A percentile compares a stretch with the other conserved stretches of the same genome.
phyloP scores from a whole-genome alignment of 1,284 basidiomycete genomes.

The Ustilago sp. region DNA sequence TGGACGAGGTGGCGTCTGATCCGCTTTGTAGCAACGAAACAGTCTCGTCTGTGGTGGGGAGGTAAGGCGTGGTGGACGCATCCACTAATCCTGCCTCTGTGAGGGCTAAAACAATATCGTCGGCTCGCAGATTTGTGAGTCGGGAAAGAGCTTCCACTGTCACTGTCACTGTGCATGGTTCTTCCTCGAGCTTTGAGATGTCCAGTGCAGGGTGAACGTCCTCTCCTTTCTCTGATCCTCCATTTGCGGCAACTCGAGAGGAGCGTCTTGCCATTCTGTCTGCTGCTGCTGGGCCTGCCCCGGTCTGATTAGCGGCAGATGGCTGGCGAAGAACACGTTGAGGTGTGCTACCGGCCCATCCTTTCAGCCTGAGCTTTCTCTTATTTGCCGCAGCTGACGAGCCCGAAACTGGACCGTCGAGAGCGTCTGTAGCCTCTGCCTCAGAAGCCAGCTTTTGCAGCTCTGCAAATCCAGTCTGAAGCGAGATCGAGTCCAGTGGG shows the following conservation, averaged over 20 bases:
- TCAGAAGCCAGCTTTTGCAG: constrained; percentile 25
- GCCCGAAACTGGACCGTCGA: constrained; percentile 13
- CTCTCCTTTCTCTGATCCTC: not conserved
- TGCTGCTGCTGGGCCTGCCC: not conserved
- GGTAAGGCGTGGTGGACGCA: constrained; percentile 59
- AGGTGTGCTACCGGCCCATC: constrained; percentile 30
- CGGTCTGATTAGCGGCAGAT: not conserved
- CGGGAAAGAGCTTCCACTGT: constrained; percentile 75
- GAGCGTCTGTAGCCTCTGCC: constrained; percentile 19
- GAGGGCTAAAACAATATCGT: constrained; percentile 88
- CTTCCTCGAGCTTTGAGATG: constrained; percentile 10
- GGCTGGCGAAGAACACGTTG: constrained; percentile 1
- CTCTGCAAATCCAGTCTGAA: constrained; percentile 30
- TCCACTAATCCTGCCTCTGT: constrained; percentile 84
- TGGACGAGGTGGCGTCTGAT: not conserved
- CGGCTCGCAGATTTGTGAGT: constrained; percentile 83
- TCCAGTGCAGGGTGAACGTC: constrained; percentile 33
- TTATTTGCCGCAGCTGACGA: constrained; percentile 12
- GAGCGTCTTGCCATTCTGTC: constrained; percentile 22
- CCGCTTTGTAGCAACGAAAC: not conserved
- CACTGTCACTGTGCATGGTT: constrained; percentile 40
- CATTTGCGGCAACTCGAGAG: constrained; percentile 17
- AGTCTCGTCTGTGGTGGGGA: constrained; percentile 16
- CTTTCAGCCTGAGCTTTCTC: constrained; percentile 36
- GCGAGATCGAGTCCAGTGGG: constrained; percentile 30